Evolutionary conservation across 2,329 filamentous ascomycete species (phyloP).

Genomic region (Aureobasidium vineae): DNA sequence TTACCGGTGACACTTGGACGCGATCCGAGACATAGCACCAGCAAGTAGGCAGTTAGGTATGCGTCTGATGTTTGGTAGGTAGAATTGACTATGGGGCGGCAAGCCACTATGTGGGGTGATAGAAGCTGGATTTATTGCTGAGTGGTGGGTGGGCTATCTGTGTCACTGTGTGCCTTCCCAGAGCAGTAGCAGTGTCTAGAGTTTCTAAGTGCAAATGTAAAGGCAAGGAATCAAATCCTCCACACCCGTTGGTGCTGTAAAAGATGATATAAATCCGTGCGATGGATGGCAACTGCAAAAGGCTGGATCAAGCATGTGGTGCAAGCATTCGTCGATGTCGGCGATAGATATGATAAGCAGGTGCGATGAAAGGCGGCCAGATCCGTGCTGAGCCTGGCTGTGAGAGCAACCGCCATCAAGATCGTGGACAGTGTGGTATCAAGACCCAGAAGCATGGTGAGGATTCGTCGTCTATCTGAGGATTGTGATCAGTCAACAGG

Average conservation of each 20-base stretch:
- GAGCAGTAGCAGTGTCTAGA: background rate
- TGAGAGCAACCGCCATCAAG: background rate
- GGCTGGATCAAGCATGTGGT: background rate
- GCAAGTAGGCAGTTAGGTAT: background rate
- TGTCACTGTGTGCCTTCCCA: background rate
- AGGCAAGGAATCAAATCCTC: background rate
- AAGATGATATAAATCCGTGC: background rate
- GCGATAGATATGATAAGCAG: background rate
- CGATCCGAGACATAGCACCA: background rate
- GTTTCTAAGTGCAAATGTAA: background rate
- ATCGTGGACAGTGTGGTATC: background rate
- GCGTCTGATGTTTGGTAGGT: background rate
- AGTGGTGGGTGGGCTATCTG: background rate
- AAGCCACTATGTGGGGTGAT: background rate
- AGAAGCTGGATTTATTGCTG: background rate
- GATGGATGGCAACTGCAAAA: slow-evolving; percentile 1
- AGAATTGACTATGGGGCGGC: background rate
- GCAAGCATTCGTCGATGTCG: background rate
- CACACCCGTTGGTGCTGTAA: slow-evolving; percentile 7
- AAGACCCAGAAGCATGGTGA: background rate
- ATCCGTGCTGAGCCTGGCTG: background rate
- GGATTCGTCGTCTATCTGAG: background rate
- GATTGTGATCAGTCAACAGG: background rate
- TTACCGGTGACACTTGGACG: background rate
- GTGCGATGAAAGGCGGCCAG: background rate